Percentiles rank a stretch among this genome's conserved stretches.
These are phyloP conservation scores for Yamadazyma laniorum DNA, from an alignment of 805 yeast genomes.

Conservation along the genomic window DNA sequence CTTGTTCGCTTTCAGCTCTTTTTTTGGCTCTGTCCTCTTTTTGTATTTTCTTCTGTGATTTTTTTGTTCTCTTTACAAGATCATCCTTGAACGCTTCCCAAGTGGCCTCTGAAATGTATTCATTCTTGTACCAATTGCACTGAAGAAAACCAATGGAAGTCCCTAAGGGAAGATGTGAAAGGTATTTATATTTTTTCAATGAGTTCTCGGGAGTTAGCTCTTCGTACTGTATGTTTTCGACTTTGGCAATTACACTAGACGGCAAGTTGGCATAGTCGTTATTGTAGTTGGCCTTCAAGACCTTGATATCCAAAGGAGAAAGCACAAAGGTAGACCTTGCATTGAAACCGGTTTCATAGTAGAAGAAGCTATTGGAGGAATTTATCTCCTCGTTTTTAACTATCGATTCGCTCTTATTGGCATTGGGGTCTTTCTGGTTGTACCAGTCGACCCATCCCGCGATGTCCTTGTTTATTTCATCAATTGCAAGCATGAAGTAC, in stretches of 20 bases:
- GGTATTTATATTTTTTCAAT: conserved; percentile 62
- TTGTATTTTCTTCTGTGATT: conserved; percentile 46
- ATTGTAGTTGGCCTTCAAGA: conserved; percentile 61
- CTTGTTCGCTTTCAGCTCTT: conserved; percentile 56
- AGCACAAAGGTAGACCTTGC: conserved; percentile 62
- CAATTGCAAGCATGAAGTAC: conserved; percentile 54
- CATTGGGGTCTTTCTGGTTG: conserved; percentile 1
- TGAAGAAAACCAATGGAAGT: conserved; percentile 82
- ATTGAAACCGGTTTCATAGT: conserved; percentile 75
- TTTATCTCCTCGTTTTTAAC: conserved; percentile 21
- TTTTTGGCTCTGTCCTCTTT: conserved; percentile 61
- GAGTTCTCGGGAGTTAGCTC: conserved; percentile 59
- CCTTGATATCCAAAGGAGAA: conserved; percentile 76
- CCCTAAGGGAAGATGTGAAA: conserved; percentile 81
- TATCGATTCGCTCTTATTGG: conserved; percentile 5
- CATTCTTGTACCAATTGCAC: conserved; percentile 66
- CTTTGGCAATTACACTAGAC: conserved; percentile 51
- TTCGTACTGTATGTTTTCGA: conserved; percentile 72
- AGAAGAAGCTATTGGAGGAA: conserved; percentile 56
- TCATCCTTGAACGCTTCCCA: conserved; percentile 53
- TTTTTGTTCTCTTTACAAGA: conserved; percentile 54
- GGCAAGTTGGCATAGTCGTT: conserved; percentile 64
- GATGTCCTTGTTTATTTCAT: conserved; percentile 50
- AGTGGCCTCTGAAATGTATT: conserved; percentile 28
- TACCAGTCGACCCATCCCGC: conserved; percentile 28